Evolutionary conservation across 2,329 filamentous ascomycete species (phyloP).

Genomic region (Leptodontidium sp.): DNA sequence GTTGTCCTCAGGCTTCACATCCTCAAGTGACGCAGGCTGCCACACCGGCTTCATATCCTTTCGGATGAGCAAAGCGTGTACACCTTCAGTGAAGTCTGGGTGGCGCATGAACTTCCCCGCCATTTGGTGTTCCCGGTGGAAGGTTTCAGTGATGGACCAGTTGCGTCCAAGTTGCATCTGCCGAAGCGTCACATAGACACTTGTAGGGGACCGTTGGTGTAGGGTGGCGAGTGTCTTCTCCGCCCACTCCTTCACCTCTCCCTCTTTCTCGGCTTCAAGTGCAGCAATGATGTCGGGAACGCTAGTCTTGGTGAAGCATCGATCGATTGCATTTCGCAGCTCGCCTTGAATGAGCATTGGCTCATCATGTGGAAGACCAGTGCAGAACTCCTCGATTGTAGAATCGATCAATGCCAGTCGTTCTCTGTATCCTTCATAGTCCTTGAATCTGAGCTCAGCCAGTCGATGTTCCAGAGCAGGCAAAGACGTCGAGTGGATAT

Average conservation of each 20-base stretch:
- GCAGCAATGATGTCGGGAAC: conserved; percentile 76
- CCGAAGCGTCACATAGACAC: conserved; percentile 82
- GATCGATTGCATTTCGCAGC: conserved; percentile 83
- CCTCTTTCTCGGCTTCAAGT: conserved; percentile 44
- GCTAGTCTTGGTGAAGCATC: conserved; percentile 74
- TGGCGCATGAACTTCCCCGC: conserved; percentile 89
- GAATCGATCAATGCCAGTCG: conserved; percentile 79
- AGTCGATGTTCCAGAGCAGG: conserved; percentile 83
- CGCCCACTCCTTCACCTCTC: conserved; percentile 75
- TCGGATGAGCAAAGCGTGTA: conserved; percentile 79
- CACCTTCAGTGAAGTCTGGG: conserved; percentile 90
- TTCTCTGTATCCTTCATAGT: conserved; percentile 69
- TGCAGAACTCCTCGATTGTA: conserved; percentile 91
- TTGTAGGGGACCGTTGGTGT: conserved; percentile 81
- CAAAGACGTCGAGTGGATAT: conserved; percentile 89
- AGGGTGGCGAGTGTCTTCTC: conserved; percentile 78
- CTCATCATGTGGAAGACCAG: conserved; percentile 81
- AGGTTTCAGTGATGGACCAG: conserved; percentile 87
- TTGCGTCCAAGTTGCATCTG: conserved; percentile 79
- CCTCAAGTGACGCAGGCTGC: conserved; percentile 77
- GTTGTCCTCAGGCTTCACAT: conserved; percentile 62
- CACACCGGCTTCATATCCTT: conserved; percentile 68
- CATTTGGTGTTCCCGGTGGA: conserved; percentile 85
- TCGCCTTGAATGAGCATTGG: conserved; percentile 72
- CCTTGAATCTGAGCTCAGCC: conserved; percentile 87